Evolutionary conservation across 768 basidiomycete genomes (phyloP).

Genomic region (Lentinula aciculospora): DNA sequence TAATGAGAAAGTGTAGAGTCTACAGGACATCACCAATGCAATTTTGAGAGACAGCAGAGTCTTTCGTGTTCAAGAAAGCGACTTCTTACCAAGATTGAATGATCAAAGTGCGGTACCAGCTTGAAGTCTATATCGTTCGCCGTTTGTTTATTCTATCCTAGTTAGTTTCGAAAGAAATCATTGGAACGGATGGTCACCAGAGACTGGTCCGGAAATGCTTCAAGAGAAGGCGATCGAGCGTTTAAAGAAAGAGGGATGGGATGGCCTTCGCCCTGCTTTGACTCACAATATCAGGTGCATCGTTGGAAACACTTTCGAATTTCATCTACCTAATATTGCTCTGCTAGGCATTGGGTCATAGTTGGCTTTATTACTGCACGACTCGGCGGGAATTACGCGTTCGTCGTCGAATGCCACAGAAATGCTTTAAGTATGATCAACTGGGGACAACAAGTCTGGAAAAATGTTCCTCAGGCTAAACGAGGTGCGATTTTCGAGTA

Average conservation of each 20-base stretch:
- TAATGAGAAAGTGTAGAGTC: slow-evolving; percentile 3
- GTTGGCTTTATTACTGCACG: slow-evolving; percentile 24
- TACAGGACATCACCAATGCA: slow-evolving; percentile 13
- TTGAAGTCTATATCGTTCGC: background rate
- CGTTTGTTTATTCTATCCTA: background rate
- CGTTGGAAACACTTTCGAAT: background rate
- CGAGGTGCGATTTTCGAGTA: slow-evolving; percentile 37
- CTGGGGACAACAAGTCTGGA: slow-evolving; percentile 35
- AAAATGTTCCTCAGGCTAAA: slow-evolving; percentile 29
- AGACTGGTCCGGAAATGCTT: slow-evolving; percentile 10
- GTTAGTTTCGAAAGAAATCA: background rate
- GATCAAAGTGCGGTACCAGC: slow-evolving; percentile 10
- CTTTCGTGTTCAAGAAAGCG: slow-evolving; percentile 9
- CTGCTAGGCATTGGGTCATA: slow-evolving; percentile 34
- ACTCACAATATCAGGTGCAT: slow-evolving; percentile 14
- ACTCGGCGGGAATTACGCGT: slow-evolving; percentile 11
- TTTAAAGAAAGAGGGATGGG: slow-evolving; percentile 13
- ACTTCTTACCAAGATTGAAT: slow-evolving; percentile 10
- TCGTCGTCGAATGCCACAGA: slow-evolving; percentile 27
- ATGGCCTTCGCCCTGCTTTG: slow-evolving; percentile 11
- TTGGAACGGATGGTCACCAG: slow-evolving; percentile 3
- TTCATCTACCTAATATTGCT: slow-evolving; percentile 2
- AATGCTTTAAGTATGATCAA: slow-evolving; percentile 33
- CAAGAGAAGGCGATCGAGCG: slow-evolving; percentile 12
- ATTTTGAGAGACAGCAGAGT: slow-evolving; percentile 14